These are phyloP conservation scores for Teratosphaeriaceae sp. DNA, from an alignment of 2,329 filamentous ascomycete species.

Conservation along the genomic window DNA sequence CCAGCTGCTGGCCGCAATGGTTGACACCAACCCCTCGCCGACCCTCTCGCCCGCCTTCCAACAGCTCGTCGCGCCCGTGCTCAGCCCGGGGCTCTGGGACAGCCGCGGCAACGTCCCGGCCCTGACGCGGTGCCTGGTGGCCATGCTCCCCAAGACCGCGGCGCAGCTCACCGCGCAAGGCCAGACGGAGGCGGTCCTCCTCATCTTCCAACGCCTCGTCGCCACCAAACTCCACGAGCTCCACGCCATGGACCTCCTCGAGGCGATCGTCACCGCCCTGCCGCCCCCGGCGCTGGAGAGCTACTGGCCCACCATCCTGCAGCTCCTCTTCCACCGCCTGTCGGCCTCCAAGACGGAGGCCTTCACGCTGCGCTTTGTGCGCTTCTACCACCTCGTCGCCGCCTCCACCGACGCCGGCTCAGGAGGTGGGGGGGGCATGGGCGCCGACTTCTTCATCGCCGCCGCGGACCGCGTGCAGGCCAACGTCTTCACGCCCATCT, in stretches of 20 bases:
- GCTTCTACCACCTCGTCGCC: slow-evolving; percentile 90
- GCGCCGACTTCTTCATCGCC: slow-evolving; percentile 84
- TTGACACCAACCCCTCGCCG: slow-evolving; percentile 78
- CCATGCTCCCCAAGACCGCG: slow-evolving; percentile 73
- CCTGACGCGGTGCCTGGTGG: slow-evolving; percentile 73
- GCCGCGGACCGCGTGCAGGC: slow-evolving; percentile 76
- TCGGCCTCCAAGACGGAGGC: slow-evolving; percentile 72
- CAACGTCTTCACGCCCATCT: slow-evolving; percentile 73
- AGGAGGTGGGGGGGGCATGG: slow-evolving; percentile 76
- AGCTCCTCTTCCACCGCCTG: slow-evolving; percentile 69
- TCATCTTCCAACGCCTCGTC: slow-evolving; percentile 90
- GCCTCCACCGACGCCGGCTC: slow-evolving; percentile 71
- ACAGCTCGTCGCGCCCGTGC: slow-evolving; percentile 67
- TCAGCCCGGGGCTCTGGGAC: slow-evolving; percentile 83
- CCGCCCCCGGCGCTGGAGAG: slow-evolving; percentile 65
- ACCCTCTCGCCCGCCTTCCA: slow-evolving; percentile 76
- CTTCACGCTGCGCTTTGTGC: slow-evolving; percentile 79
- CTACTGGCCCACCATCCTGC: slow-evolving; percentile 75
- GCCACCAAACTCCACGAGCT: slow-evolving; percentile 75
- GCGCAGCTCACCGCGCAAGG: slow-evolving; percentile 68
- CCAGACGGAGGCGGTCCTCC: slow-evolving; percentile 81
- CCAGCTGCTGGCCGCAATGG: slow-evolving; percentile 83
- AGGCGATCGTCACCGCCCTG: slow-evolving; percentile 68
- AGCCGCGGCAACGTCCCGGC: slow-evolving; percentile 89
- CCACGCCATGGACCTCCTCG: slow-evolving; percentile 84